Evolutionary conservation across 768 basidiomycete species (phyloP).

Genomic region (Leccinum truebloodii): DNA sequence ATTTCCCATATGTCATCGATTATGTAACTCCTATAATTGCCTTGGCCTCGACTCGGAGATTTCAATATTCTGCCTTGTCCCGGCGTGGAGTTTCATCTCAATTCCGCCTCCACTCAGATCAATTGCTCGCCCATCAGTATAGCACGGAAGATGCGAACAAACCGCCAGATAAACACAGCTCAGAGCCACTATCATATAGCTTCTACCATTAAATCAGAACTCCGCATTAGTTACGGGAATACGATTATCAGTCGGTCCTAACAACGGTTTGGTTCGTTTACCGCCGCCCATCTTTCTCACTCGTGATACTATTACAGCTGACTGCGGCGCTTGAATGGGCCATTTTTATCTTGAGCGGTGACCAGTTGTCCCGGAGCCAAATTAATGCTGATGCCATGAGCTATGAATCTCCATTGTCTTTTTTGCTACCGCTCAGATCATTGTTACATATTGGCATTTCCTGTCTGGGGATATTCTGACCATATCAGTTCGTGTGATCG

Average conservation of each 20-base stretch:
- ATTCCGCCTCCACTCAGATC: background rate
- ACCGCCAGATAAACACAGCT: background rate
- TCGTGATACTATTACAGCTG: background rate
- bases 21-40: background rate
- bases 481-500: background rate
- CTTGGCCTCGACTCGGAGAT: background rate
- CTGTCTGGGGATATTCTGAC: slow-evolving; percentile 3
- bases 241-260: background rate
- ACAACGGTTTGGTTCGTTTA: background rate
- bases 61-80: background rate
- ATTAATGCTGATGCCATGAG: background rate
- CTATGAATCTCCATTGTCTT: background rate
- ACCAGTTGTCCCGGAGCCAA: background rate
- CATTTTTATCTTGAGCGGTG: background rate
- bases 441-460: slow-evolving; percentile 4
- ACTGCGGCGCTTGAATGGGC: background rate
- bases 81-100: background rate
- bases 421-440: slow-evolving; percentile 2
- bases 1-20: background rate
- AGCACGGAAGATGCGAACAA: slow-evolving; percentile 4
- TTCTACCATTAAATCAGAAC: background rate
- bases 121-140: background rate
- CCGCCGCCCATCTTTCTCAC: background rate
- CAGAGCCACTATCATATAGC: background rate
- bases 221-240: background rate